Evolutionary conservation across 2,329 filamentous ascomycete genomes (phyloP).

Genomic region (Cercospora brassicicola): DNA sequence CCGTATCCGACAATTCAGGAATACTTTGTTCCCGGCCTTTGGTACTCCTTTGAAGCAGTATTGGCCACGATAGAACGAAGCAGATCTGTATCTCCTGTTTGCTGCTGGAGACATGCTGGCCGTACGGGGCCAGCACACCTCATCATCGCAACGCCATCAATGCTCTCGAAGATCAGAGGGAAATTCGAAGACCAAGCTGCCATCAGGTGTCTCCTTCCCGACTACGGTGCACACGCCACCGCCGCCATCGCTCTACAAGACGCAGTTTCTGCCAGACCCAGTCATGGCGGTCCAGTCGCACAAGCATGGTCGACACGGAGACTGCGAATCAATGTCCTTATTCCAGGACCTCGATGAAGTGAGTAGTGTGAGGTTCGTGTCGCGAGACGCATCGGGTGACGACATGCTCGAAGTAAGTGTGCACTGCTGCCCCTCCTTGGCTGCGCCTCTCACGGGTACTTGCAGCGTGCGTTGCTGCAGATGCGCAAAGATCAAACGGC

Average conservation of each 20-base stretch:
- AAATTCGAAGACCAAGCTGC: background rate
- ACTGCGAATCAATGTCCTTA: background rate
- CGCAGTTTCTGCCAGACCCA: conserved; percentile 16
- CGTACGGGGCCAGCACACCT: background rate
- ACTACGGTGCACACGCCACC: conserved; percentile 1
- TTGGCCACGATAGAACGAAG: background rate
- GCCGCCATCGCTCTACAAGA: conserved; percentile 18
- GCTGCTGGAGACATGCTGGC: background rate
- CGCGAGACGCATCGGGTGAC: background rate
- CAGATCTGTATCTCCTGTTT: background rate
- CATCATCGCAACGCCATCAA: background rate
- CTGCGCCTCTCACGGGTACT: conserved; percentile 18
- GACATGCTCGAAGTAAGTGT: conserved; percentile 23
- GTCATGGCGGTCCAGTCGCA: background rate
- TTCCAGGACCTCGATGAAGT: conserved; percentile 6
- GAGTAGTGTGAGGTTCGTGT: background rate
- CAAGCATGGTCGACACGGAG: background rate
- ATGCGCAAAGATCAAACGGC: conserved; percentile 18
- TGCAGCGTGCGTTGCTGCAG: conserved; percentile 20
- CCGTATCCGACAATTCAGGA: background rate
- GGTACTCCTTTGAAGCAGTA: background rate
- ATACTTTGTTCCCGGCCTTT: background rate
- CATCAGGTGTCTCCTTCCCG: background rate
- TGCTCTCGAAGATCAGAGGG: background rate
- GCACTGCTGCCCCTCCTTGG: conserved; percentile 8